Conservation (phyloP, 2,329 filamentous ascomycete species). For the Calonectria leucothoes region DNA sequence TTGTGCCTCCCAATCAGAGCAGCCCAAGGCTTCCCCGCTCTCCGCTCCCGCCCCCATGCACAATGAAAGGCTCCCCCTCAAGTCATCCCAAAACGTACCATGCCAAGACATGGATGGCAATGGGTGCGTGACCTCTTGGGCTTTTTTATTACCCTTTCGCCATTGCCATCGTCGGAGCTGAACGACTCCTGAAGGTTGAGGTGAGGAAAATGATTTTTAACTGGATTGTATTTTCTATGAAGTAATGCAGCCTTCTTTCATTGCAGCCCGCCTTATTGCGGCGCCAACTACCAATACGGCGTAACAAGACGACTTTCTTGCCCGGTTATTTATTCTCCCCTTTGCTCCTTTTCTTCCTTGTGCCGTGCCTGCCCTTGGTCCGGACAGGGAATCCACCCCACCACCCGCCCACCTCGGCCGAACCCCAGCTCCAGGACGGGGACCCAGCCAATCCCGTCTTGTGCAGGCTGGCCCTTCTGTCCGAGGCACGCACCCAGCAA, state of each 20-base stretch:
- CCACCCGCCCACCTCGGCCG: slow-evolving; percentile 21
- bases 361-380: slow-evolving; percentile 26
- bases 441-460: slow-evolving; percentile 7
- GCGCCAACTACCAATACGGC: background rate
- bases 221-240: background rate
- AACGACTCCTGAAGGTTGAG: background rate
- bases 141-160: background rate
- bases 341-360: slow-evolving; percentile 3
- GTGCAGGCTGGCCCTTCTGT: slow-evolving; percentile 15
- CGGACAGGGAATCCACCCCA: slow-evolving; percentile 14
- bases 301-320: background rate
- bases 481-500: slow-evolving; percentile 20
- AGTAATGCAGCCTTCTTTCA: background rate
- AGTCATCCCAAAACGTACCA: slow-evolving; percentile 16
- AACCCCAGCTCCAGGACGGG: slow-evolving; percentile 10
- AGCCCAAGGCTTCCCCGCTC: slow-evolving; percentile 25
- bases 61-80: slow-evolving; percentile 13
- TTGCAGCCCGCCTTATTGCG: background rate
- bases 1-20: slow-evolving; percentile 16
- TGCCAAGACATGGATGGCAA: slow-evolving; percentile 9
- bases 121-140: slow-evolving; percentile 16
- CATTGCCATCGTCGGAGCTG: background rate
- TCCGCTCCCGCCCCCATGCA: slow-evolving; percentile 17
- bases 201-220: background rate
- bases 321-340: background rate